Percentiles rank a stretch among this genome's conserved stretches.
Evolutionary conservation across 2,329 filamentous ascomycete genomes (phyloP).

Genomic region (Cladosporium sp.): DNA sequence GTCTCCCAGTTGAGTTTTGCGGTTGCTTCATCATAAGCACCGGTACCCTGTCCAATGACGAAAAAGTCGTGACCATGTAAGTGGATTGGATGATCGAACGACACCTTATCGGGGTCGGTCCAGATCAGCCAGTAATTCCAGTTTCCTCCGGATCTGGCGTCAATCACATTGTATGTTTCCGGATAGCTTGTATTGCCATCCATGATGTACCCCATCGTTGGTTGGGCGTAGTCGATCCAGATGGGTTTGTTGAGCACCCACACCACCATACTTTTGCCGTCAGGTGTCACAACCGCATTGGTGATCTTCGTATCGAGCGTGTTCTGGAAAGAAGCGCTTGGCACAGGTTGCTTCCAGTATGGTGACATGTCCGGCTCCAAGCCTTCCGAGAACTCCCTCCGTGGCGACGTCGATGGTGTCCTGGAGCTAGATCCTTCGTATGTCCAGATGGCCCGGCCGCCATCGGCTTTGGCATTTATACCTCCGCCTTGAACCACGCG

Average conservation of each 20-base stretch:
- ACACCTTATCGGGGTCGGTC: conserved; percentile 19
- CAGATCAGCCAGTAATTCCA: conserved; percentile 46
- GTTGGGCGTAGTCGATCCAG: conserved; percentile 33
- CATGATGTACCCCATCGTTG: conserved; percentile 36
- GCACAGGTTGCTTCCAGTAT: conserved; percentile 32
- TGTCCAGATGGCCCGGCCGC: conserved; percentile 33
- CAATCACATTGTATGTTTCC: conserved; percentile 32
- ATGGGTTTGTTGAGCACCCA: conserved; percentile 30
- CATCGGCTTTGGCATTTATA: conserved; percentile 27
- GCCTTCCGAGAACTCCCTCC: conserved; percentile 25
- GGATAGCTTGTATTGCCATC: conserved; percentile 36
- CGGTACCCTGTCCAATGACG: conserved; percentile 26
- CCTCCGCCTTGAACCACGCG: conserved; percentile 36
- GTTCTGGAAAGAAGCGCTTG: conserved; percentile 27
- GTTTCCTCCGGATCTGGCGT: conserved; percentile 29
- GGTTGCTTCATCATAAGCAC: conserved; percentile 23
- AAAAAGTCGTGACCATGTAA: conserved; percentile 33
- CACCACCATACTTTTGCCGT: conserved; percentile 33
- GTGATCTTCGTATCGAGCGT: conserved; percentile 30
- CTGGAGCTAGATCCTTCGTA: conserved; percentile 23
- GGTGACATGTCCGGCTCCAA: conserved; percentile 25
- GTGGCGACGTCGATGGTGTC: conserved; percentile 20
- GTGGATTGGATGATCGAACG: conserved; percentile 18
- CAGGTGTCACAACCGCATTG: conserved; percentile 28
- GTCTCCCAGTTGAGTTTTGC: conserved; percentile 33